These are phyloP conservation scores for Amanita molliuscula DNA, from an alignment of 768 basidiomycete genomes.

Conservation along the genomic window DNA sequence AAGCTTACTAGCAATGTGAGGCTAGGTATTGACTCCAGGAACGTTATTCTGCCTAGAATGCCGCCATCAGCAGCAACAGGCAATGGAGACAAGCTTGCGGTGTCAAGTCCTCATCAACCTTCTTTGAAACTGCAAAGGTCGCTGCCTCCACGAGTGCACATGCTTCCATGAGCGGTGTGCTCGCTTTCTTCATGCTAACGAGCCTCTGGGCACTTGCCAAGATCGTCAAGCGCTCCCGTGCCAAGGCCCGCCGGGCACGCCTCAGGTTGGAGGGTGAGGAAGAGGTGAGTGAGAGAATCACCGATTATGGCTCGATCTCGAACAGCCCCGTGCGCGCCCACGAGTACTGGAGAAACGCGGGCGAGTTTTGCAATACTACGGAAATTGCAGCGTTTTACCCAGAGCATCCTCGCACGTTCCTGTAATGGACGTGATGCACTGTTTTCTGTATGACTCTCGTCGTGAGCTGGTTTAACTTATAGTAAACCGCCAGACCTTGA, in stretches of 20 bases:
- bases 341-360: slow-evolving; percentile 3
- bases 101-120: slow-evolving; percentile 14
- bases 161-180: slow-evolving; percentile 24
- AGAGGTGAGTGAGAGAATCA: slow-evolving; percentile 32
- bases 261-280: slow-evolving; percentile 35
- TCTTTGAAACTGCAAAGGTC: slow-evolving; percentile 17
- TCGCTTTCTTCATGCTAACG: slow-evolving; percentile 28
- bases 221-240: slow-evolving; percentile 28
- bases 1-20: slow-evolving; percentile 2
- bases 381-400: not conserved
- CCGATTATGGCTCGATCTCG: slow-evolving; percentile 3
- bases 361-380: slow-evolving; percentile 2
- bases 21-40: not conserved
- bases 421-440: not conserved
- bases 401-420: slow-evolving; percentile 3
- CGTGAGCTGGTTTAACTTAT: not conserved
- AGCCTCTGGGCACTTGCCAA: slow-evolving; percentile 27
- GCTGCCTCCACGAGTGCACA: slow-evolving; percentile 15
- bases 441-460: not conserved
- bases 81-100: slow-evolving; percentile 42
- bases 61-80: slow-evolving; percentile 45
- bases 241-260: slow-evolving; percentile 24
- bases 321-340: not conserved
- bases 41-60: slow-evolving; percentile 22
- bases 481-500: not conserved